Evolutionary conservation across 345 rosid genomes (phyloP).

Genomic region (Lumnitzera racemosa): DNA sequence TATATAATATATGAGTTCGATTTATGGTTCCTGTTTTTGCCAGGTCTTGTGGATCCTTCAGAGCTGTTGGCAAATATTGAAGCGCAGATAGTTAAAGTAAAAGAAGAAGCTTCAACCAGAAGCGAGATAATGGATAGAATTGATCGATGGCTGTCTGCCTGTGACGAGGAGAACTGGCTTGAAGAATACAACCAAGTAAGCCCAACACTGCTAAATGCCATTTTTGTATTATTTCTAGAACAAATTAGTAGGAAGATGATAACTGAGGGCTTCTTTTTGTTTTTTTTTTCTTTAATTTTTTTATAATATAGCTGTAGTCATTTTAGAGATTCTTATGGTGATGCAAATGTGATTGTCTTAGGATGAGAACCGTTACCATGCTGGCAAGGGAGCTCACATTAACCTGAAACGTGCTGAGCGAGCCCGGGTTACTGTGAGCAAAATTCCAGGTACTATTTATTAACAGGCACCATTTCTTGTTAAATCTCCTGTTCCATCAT

Average conservation of each 20-base stretch:
- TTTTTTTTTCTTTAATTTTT: too few relatives aligned
- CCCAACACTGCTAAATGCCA: not conserved
- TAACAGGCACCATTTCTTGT: not conserved
- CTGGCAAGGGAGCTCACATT: slow-evolving; percentile 93
- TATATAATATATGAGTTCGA: too few relatives aligned
- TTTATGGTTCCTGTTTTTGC: too few relatives aligned
- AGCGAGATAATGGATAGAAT: slow-evolving; percentile 93
- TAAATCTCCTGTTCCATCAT: slow-evolving; percentile 6
- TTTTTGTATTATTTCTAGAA: slow-evolving; percentile 1
- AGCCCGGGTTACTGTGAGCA: slow-evolving; percentile 71
- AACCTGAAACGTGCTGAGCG: slow-evolving; percentile 92
- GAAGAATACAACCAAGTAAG: slow-evolving; percentile 86
- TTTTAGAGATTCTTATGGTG: slow-evolving; percentile 3
- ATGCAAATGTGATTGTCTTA: slow-evolving; percentile 11
- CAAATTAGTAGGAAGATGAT: too few relatives aligned
- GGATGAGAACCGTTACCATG: slow-evolving; percentile 76
- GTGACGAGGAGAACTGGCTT: slow-evolving; percentile 96
- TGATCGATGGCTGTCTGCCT: slow-evolving; percentile 88
- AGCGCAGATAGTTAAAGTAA: slow-evolving; percentile 61
- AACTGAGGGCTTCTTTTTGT: too few relatives aligned
- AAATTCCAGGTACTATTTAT: slow-evolving; percentile 67
- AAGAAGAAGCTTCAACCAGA: slow-evolving; percentile 76
- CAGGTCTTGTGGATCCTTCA: slow-evolving; percentile 90
- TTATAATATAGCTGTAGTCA: too few relatives aligned
- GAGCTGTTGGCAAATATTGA: slow-evolving; percentile 83